These are phyloP conservation scores for Calendula officinalis DNA, from an alignment of 129 eudicot species.

Conservation along the genomic window DNA sequence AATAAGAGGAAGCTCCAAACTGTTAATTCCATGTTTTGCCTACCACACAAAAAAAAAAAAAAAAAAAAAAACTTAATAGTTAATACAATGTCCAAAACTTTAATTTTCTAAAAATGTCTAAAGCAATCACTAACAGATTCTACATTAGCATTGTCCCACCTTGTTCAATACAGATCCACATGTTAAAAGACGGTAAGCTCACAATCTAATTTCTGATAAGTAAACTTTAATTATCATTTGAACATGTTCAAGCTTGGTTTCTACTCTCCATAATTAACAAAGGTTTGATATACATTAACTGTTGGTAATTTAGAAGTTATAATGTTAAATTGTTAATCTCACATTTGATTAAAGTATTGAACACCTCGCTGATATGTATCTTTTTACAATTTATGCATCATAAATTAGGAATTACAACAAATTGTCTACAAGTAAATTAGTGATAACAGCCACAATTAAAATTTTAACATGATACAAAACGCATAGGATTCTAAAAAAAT, in stretches of 20 bases:
- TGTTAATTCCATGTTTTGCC: slow-evolving; percentile 68
- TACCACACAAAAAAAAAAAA: slow-evolving; percentile 27
- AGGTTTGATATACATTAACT: too few species aligned
- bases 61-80: too few species aligned
- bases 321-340: too few species aligned
- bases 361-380: too few species aligned
- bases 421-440: background rate
- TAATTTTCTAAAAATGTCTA: background rate
- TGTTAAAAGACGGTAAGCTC: background rate
- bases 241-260: too few species aligned
- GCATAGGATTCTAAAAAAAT: background rate
- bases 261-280: too few species aligned
- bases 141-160: slow-evolving; percentile 3
- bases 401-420: too few species aligned
- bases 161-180: slow-evolving; percentile 7
- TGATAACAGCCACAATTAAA: background rate
- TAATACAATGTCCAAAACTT: slow-evolving; percentile 13
- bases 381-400: too few species aligned
- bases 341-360: too few species aligned
- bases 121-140: slow-evolving; percentile 8
- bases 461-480: background rate
- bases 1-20: slow-evolving; percentile 92
- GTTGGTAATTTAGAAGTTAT: too few species aligned
- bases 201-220: too few species aligned
- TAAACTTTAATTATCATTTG: too few species aligned